Evolutionary conservation across 2,329 filamentous ascomycete species (phyloP).

Genomic region (Canariomyces notabilis): DNA sequence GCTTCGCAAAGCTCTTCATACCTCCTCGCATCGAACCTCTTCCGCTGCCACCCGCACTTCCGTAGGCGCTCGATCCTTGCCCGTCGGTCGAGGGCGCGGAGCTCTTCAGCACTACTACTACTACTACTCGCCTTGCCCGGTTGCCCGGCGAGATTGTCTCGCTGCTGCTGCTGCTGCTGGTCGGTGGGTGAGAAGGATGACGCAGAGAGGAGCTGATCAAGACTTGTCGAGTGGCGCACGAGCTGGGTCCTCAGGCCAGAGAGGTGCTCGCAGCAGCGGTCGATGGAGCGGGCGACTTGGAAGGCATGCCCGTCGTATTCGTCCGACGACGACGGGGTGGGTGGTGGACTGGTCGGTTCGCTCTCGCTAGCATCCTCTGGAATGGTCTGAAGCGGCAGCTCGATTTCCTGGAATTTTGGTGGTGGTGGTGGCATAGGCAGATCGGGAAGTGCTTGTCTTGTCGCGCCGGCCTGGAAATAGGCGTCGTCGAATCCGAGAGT

Average conservation of each 20-base stretch:
- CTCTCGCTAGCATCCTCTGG: slow-evolving; percentile 17
- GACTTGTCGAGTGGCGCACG: slow-evolving; percentile 40
- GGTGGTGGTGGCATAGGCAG: slow-evolving; percentile 17
- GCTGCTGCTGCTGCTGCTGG: not conserved
- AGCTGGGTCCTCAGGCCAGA: slow-evolving; percentile 46
- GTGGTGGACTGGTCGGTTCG: not conserved
- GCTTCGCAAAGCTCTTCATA: slow-evolving; percentile 50
- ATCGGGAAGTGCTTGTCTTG: slow-evolving; percentile 27
- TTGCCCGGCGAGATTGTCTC: not conserved
- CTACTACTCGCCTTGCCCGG: slow-evolving; percentile 20
- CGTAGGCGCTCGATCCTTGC: slow-evolving; percentile 51
- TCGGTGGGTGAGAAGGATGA: slow-evolving; percentile 5
- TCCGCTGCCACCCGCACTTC: slow-evolving; percentile 50
- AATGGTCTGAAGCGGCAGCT: slow-evolving; percentile 20
- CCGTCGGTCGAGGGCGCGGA: slow-evolving; percentile 39
- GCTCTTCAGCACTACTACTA: slow-evolving; percentile 32
- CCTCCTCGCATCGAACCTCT: slow-evolving; percentile 48
- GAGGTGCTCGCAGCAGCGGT: slow-evolving; percentile 47
- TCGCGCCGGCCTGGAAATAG: slow-evolving; percentile 28
- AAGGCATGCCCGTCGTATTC: slow-evolving; percentile 28
- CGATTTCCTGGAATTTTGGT: slow-evolving; percentile 20
- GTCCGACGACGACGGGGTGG: not conserved
- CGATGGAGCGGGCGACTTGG: slow-evolving; percentile 39
- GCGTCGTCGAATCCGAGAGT: slow-evolving; percentile 52
- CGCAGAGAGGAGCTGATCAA: slow-evolving; percentile 38